Base-by-base conservation (phyloP, 108 stramenopile species). In the Fragilaria radians region DNA sequence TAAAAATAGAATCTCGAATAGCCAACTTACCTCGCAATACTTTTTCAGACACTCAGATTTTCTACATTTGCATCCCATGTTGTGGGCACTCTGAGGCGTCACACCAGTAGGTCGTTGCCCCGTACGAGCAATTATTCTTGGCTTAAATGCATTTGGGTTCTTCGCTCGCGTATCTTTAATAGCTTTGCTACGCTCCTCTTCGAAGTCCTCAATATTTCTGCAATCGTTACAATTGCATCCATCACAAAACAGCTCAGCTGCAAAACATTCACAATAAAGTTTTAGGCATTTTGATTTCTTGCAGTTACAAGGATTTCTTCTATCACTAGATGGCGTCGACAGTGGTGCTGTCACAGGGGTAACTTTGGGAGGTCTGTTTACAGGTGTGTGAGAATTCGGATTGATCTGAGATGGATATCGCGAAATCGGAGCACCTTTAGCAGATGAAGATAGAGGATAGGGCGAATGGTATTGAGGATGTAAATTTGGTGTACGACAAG, bases 251-350 rank as follows among this genome's bases (percentile, higher is more conserved):
- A 57, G 53, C 52, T 91, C 76, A 5, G 83, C 85, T 14, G 93
- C 86, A 65, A 95, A 97, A 62, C 96, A 97, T 62, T 93, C 89
- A 63, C 96, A 97, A 54, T 97, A 97, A 30, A 95, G 57, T 57
- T 97, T 97, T n/a, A 97, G 85, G 60, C 96, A 97, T 32, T 81
- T 80, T 28, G 93, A 94, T 53, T 94, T 90, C 70, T 93, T 85
- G 63, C 91, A 93, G 46, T 89, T 89, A 64, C 91, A 93, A 18
- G 81, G 77, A 52, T 28, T 68, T 23, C 66, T 30, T 54, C 70
- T 67, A 28, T 47, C 17, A 23, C 48, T 33, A 1, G 46, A 45
- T 28, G 11, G 14, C 59, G 23, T 62, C 30, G 11, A 22, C 22
- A 52, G 66, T 73, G 23, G 46, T 67, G 19, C 62, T 62, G 47